phyloP scores from a whole-genome alignment of 148 eudicot species.

The Rhododendron simsii region DNA sequence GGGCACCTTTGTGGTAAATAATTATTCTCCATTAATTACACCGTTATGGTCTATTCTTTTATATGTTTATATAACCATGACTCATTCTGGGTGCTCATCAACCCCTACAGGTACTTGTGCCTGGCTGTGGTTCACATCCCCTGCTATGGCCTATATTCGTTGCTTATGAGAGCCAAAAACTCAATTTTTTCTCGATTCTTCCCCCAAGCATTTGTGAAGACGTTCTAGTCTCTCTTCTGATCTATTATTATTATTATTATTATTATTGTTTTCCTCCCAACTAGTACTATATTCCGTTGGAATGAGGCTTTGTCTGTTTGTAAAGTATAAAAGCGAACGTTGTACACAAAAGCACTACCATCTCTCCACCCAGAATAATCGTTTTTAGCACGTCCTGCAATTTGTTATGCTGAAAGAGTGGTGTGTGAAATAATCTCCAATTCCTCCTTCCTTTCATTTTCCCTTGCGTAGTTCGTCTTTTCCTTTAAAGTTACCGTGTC shows the following conservation, averaged over 20 bases:
- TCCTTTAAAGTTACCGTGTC: not conserved
- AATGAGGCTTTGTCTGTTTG: not conserved
- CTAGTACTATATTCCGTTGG: not conserved
- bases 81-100: not conserved
- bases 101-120: slow-evolving; percentile 37
- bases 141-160: slow-evolving; percentile 53
- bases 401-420: not conserved
- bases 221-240: slow-evolving; percentile 11
- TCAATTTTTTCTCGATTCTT: slow-evolving; percentile 38
- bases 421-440: not conserved
- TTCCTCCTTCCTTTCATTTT: not conserved
- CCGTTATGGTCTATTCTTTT: not conserved
- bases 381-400: not conserved
- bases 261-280: not conserved
- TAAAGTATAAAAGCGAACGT: not conserved
- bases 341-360: not conserved
- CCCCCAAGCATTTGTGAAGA: slow-evolving; percentile 36
- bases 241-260: not conserved
- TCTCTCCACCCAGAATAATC: not conserved
- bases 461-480: not conserved
- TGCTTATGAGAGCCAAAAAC: slow-evolving; percentile 42
- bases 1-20: slow-evolving; percentile 57
- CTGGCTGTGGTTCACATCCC: slow-evolving; percentile 55
- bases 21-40: not conserved
- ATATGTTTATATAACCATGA: not conserved